Percentiles rank a stretch among this genome's conserved stretches.
These are phyloP conservation scores for Linum lewisii DNA, from an alignment of 345 rosid species.

Conservation along the genomic window DNA sequence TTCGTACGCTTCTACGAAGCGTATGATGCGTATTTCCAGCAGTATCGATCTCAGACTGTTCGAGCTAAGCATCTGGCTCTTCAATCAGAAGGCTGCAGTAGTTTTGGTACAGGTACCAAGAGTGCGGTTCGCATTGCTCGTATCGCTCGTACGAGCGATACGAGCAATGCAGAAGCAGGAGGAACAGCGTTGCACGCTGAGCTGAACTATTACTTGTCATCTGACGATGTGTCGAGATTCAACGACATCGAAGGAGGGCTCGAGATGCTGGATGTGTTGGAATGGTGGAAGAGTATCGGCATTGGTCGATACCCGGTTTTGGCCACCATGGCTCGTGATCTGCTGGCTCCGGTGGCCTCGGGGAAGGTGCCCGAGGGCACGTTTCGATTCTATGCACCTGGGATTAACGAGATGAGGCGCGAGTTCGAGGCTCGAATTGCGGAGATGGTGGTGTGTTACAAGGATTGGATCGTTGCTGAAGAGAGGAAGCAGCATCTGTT, in stretches of 20 bases:
- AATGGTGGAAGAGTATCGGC: not conserved
- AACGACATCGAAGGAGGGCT: not conserved
- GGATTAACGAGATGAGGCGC: not conserved
- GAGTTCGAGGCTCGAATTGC: not conserved
- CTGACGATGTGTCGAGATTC: not conserved
- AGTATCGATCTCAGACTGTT: not conserved
- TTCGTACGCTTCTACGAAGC: not conserved
- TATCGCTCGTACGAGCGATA: no score
- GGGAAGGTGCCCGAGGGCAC: not conserved
- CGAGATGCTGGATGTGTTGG: not conserved
- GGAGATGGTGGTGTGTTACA: not conserved
- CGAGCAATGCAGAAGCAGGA: not conserved
- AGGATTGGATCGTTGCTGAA: not conserved
- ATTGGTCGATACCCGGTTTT: not conserved
- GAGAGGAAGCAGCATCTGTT: not conserved
- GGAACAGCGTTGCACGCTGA: not conserved
- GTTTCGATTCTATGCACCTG: not conserved
- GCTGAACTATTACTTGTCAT: not conserved
- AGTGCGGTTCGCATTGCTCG: not conserved
- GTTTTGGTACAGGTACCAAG: not conserved
- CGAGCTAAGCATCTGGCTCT: not conserved
- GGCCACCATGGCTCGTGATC: not conserved
- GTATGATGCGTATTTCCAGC: not conserved
- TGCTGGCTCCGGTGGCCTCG: not conserved
- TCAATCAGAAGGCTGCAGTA: not conserved